phyloP scores from a whole-genome alignment of 2,329 filamentous ascomycete species.

The Pestalotiopsis sp. region DNA sequence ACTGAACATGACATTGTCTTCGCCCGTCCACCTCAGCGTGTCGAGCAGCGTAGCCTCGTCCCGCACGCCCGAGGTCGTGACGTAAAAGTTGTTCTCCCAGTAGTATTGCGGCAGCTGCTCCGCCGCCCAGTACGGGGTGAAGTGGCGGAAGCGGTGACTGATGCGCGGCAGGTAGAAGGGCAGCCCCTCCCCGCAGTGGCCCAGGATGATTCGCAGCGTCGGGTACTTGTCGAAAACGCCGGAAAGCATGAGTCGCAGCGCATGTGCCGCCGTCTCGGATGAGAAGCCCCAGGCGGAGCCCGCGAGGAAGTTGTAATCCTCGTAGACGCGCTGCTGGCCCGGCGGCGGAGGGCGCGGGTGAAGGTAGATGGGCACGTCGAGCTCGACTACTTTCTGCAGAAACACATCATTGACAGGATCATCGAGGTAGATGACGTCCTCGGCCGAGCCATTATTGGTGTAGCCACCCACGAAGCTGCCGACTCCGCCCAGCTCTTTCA shows the following conservation, averaged over 20 bases:
- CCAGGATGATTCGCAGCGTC: conserved; percentile 45
- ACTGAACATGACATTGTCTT: conserved; percentile 51
- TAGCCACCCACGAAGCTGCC: conserved; percentile 64
- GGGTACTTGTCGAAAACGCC: conserved; percentile 51
- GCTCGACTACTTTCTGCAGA: conserved; percentile 61
- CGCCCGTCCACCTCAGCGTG: conserved; percentile 47
- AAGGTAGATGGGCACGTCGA: conserved; percentile 66
- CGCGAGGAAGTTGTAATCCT: conserved; percentile 38
- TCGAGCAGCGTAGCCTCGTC: conserved; percentile 45
- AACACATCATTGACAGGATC: conserved; percentile 48
- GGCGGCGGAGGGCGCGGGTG: conserved; percentile 62
- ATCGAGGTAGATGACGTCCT: conserved; percentile 65
- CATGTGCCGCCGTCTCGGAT: conserved; percentile 59
- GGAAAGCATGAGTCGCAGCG: conserved; percentile 52
- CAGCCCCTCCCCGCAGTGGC: conserved; percentile 50
- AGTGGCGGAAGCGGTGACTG: conserved; percentile 57
- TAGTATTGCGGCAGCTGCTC: conserved; percentile 52
- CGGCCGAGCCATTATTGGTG: conserved; percentile 58
- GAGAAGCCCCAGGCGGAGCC: conserved; percentile 62
- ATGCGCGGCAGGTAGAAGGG: conserved; percentile 52
- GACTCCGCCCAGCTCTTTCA: conserved; percentile 60
- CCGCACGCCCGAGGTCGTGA: conserved; percentile 58
- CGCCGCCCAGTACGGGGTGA: conserved; percentile 41
- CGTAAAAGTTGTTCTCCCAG: conserved; percentile 56
- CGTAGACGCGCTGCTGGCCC: conserved; percentile 58